Evolutionary conservation across 129 eudicot genomes (phyloP).

Genomic region (Artemisia tridentata): DNA sequence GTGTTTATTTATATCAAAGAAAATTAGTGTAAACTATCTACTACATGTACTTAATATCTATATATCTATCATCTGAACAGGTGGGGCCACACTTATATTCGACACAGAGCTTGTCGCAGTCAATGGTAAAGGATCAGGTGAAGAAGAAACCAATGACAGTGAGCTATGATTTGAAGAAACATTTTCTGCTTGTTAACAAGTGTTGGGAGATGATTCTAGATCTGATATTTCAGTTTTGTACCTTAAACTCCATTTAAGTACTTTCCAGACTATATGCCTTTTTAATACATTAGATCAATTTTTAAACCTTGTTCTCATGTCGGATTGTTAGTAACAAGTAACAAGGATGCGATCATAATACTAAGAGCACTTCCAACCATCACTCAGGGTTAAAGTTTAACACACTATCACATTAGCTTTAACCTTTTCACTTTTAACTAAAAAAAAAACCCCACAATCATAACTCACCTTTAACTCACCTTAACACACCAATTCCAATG

Average conservation of each 20-base stretch:
- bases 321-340: no score
- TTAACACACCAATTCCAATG: no score
- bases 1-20: neutral
- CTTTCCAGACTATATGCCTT: neutral
- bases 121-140: constrained; percentile 61
- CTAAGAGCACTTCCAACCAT: no score
- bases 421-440: no score
- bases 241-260: constrained; percentile 14
- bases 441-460: no score
- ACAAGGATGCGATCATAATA: no score
- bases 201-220: constrained; percentile 23
- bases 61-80: constrained; percentile 32
- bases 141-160: constrained; percentile 35
- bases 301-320: neutral
- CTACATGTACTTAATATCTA: neutral
- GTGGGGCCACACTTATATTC: constrained; percentile 93
- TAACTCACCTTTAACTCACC: no score
- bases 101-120: constrained; percentile 94
- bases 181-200: constrained; percentile 17
- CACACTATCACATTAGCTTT: no score
- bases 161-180: constrained; percentile 48
- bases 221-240: constrained; percentile 32
- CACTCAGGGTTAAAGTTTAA: no score
- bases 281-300: neutral
- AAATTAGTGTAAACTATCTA: neutral